Evolutionary conservation across 2,329 filamentous ascomycete genomes (phyloP).

Genomic region (Monosporascus sp.): DNA sequence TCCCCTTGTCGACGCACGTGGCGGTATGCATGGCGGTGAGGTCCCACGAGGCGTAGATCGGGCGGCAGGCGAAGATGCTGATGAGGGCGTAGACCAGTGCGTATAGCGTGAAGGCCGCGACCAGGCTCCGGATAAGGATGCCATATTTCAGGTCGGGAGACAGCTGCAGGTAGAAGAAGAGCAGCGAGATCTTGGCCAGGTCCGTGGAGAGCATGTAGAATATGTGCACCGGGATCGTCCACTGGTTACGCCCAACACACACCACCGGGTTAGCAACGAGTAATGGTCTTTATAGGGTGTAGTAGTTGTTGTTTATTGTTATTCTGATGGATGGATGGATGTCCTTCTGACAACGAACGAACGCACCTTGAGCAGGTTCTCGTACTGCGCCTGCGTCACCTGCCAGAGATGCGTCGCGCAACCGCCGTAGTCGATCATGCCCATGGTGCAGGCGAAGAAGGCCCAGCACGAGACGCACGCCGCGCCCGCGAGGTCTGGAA

Average conservation of each 20-base stretch:
- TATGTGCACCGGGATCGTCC: not conserved
- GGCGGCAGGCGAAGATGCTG: not conserved
- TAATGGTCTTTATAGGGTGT: no score
- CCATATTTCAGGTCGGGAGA: not conserved
- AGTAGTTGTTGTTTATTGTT: no score
- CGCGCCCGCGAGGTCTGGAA: not conserved
- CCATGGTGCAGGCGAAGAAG: not conserved
- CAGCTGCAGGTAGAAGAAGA: slow-evolving; percentile 3
- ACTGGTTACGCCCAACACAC: not conserved
- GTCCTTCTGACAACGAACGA: not conserved
- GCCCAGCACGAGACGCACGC: not conserved
- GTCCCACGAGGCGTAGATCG: not conserved
- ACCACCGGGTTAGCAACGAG: not conserved
- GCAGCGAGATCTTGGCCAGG: slow-evolving; percentile 5
- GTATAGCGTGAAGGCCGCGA: not conserved
- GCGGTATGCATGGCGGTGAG: not conserved
- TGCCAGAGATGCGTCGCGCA: not conserved
- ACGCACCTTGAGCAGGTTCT: not conserved
- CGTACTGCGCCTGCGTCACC: not conserved
- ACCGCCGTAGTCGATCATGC: not conserved
- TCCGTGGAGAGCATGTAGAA: not conserved
- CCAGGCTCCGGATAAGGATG: not conserved
- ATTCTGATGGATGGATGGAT: no score
- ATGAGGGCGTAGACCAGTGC: not conserved
- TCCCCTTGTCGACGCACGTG: slow-evolving; percentile 1